Evolutionary conservation across 2,329 filamentous ascomycete genomes (phyloP), one percentile per base, ranked within the genome.

Genomic region (Ophiostoma populinum): DNA sequence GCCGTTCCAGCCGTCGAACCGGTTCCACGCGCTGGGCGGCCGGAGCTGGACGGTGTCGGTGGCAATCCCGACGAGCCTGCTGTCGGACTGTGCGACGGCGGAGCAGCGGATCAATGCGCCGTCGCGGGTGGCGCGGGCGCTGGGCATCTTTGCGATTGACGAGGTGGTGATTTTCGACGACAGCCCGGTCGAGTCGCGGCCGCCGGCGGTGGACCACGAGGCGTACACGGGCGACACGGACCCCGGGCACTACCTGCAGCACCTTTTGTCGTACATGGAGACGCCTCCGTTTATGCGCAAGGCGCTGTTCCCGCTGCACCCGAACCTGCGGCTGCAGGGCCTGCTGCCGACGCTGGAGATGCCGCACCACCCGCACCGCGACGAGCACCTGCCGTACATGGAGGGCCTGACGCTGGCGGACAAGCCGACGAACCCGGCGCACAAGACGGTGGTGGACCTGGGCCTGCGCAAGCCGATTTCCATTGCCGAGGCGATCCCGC

Each of bases 141-240:
- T 83, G 34, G 78, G 80, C 41, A 76, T 92, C 42, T 92, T 90
- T 56, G 77, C 71, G 48, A 67, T 92, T 45, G 83, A 92, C 51
- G 83, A 92, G 56, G 65, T 92, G 20, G 65, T 92, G 34, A 60
- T 92, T 36, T 92, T 80, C 53, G 74, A 87, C 49, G 83, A 92
- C 55, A 63, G 62, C 24, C 63, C 64, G 2, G 33, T 47, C 6
- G 55, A 62, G 11, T 48, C 59, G 21, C 63, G 65, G 21, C 56
- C 61, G 20, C 52, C 53, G 15, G 55, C 55, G 36, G 59, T 66
- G 34, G 65, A 72, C 45, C 59, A 61, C 34, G 54, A 61, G 32
- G 54, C 60, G 47, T 65, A 73, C 56, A 83, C 78, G 1, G 79
- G 75, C 42, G 79, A 75, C 49, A 62, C 70, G 11, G 77, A 90